phyloP scores from a whole-genome alignment of 202 grass and related monocot genomes.

The Setaria viridis region DNA sequence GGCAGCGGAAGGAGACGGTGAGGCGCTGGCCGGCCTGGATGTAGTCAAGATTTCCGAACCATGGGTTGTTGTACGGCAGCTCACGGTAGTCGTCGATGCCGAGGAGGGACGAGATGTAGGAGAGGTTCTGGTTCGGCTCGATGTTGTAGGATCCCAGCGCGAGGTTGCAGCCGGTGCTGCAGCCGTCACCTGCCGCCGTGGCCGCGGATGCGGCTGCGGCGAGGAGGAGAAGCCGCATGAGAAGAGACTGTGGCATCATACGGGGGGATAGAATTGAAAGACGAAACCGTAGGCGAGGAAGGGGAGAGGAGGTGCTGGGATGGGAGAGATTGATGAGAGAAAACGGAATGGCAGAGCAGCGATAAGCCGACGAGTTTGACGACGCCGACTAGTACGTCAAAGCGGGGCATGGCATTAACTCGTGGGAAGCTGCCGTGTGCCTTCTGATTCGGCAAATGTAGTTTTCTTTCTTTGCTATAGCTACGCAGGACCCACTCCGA shows the following conservation, averaged over 20 bases:
- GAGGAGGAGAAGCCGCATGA: not conserved
- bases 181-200: slow-evolving; percentile 36
- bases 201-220: not conserved
- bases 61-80: slow-evolving; percentile 52
- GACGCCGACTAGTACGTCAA: too few relatives aligned
- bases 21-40: not conserved
- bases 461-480: too few relatives aligned
- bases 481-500: too few relatives aligned
- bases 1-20: slow-evolving; percentile 64
- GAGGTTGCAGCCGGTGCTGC: slow-evolving; percentile 43
- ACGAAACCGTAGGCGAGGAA: slow-evolving; percentile 20
- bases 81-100: not conserved
- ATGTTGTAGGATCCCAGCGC: slow-evolving; percentile 70
- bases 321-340: not conserved
- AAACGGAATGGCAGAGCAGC: not conserved
- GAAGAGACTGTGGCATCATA: slow-evolving; percentile 2
- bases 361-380: not conserved
- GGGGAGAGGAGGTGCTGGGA: not conserved
- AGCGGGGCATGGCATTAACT: too few relatives aligned
- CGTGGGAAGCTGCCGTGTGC: too few relatives aligned
- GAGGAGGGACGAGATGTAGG: slow-evolving; percentile 59
- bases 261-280: not conserved
- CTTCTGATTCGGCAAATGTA: not conserved
- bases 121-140: slow-evolving; percentile 23
- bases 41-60: not conserved